Conservation (phyloP, 495 filamentous ascomycete species). For the Jackrogersella minutella region DNA sequence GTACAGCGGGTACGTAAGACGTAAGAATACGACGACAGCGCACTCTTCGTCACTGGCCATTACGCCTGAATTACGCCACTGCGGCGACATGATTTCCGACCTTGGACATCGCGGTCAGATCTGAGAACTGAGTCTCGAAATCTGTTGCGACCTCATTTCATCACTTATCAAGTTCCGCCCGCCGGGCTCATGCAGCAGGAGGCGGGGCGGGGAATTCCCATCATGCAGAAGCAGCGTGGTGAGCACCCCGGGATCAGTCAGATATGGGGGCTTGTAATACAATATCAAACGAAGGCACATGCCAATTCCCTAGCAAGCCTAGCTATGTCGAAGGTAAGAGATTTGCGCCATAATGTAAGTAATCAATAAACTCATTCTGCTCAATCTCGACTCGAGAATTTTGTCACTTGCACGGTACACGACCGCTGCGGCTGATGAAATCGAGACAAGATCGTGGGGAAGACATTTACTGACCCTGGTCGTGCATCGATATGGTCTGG, state of each 20-base stretch:
- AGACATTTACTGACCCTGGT: constrained; percentile 24
- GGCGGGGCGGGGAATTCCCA: constrained; percentile 25
- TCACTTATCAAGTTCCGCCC: constrained; percentile 31
- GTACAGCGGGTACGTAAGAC: constrained; percentile 6
- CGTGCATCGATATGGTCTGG: constrained; percentile 22
- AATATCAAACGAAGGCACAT: constrained; percentile 16
- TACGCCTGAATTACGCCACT: constrained; percentile 12
- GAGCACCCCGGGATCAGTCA: constrained; percentile 4
- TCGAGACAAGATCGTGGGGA: constrained; percentile 36
- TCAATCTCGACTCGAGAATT: neutral
- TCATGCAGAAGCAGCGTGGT: constrained; percentile 3
- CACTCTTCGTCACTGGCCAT: neutral
- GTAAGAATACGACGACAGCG: constrained; percentile 4
- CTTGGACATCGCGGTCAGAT: constrained; percentile 22
- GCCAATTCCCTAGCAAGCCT: neutral
- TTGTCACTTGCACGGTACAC: neutral
- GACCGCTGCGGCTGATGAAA: constrained; percentile 31
- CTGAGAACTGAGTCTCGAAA: constrained; percentile 25
- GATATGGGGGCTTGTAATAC: neutral
- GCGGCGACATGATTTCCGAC: constrained; percentile 30
- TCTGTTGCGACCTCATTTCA: constrained; percentile 27
- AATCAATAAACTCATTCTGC: neutral
- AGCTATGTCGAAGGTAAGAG: neutral
- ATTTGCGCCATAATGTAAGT: neutral
- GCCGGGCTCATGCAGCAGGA: constrained; percentile 29